Evolutionary conservation across 1,284 basidiomycete genomes (phyloP).

Genomic region (Malassezia arunalokei): DNA sequence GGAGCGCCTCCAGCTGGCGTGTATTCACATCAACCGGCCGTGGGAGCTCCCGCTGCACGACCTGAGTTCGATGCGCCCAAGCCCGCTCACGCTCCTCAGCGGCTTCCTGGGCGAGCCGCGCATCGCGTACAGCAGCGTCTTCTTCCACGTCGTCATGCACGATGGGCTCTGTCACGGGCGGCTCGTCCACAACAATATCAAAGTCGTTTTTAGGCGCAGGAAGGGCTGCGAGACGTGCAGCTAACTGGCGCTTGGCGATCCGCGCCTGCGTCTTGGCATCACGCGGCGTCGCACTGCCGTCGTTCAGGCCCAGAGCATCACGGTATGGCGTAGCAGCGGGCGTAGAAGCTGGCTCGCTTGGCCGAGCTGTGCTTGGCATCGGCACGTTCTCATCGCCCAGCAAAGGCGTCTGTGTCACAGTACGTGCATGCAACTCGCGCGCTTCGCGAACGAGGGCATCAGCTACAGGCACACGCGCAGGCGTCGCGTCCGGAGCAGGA

Average conservation of each 20-base stretch:
- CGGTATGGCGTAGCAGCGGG: constrained; percentile 73
- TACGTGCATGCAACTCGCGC: constrained; percentile 84
- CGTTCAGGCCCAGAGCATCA: constrained; percentile 79
- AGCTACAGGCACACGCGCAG: constrained; percentile 8
- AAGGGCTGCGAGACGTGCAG: constrained; percentile 67
- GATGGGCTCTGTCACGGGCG: constrained; percentile 31
- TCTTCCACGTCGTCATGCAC: not conserved
- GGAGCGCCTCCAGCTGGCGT: constrained; percentile 46
- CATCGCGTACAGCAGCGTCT: constrained; percentile 55
- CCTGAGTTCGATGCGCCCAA: constrained; percentile 66
- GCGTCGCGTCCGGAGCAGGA: constrained; percentile 62
- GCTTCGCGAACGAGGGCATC: constrained; percentile 69
- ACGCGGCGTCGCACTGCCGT: constrained; percentile 25
- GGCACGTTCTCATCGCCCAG: constrained; percentile 94
- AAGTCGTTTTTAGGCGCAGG: constrained; percentile 96
- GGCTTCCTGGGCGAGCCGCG: constrained; percentile 55
- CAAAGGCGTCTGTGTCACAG: constrained; percentile 78
- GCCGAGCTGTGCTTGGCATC: constrained; percentile 67
- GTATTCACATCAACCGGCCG: constrained; percentile 73
- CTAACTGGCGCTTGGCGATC: constrained; percentile 51
- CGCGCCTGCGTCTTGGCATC: constrained; percentile 19
- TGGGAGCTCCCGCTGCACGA: constrained; percentile 71
- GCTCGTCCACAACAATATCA: constrained; percentile 79
- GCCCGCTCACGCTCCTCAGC: constrained; percentile 61
- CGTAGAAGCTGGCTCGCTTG: constrained; percentile 13